Percentiles rank a stretch among this genome's conserved stretches.
phyloP scores from a whole-genome alignment of 345 rosid species.

The Gossypium thurberi region DNA sequence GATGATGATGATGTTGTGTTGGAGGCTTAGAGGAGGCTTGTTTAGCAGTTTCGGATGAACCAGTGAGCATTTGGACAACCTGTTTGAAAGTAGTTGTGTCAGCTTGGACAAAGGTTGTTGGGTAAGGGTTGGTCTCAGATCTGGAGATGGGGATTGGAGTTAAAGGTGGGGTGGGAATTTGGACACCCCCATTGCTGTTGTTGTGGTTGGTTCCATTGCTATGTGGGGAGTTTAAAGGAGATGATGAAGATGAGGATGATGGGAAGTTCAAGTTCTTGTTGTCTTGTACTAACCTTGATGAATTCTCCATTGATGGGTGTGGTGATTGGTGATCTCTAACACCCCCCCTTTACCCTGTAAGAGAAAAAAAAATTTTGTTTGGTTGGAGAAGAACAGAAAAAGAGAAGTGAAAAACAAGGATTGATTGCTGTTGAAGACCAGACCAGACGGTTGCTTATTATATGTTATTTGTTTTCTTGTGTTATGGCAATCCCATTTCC shows the following conservation, averaged over 20 bases:
- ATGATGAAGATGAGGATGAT: constrained; percentile 14
- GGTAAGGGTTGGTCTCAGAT: constrained; percentile 91
- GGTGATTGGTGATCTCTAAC: not conserved
- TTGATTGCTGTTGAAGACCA: constrained; percentile 1
- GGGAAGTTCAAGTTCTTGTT: constrained; percentile 23
- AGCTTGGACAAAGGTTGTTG: constrained; percentile 92
- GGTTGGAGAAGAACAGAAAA: constrained; percentile 24
- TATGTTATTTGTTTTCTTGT: constrained; percentile 22
- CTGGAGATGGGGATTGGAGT: constrained; percentile 62
- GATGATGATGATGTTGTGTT: constrained; percentile 29
- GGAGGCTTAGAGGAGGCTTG: constrained; percentile 38
- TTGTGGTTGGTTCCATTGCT: constrained; percentile 32
- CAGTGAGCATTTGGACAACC: constrained; percentile 95
- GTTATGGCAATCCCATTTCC: constrained; percentile 11
- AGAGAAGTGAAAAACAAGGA: constrained; percentile 36
- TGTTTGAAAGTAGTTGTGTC: constrained; percentile 84
- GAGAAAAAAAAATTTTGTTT: constrained; percentile 12
- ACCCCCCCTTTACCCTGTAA: not conserved
- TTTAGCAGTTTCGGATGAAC: constrained; percentile 59
- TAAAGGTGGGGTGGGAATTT: constrained; percentile 37
- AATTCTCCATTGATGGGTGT: constrained; percentile 41
- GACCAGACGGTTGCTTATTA: constrained; percentile 1
- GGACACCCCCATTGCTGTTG: constrained; percentile 34
- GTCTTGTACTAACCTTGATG: constrained; percentile 37
- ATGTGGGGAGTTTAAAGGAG: constrained; percentile 50